Conservation (phyloP, 169 alveolate species). For the Plasmodium billcollinsi region DNA sequence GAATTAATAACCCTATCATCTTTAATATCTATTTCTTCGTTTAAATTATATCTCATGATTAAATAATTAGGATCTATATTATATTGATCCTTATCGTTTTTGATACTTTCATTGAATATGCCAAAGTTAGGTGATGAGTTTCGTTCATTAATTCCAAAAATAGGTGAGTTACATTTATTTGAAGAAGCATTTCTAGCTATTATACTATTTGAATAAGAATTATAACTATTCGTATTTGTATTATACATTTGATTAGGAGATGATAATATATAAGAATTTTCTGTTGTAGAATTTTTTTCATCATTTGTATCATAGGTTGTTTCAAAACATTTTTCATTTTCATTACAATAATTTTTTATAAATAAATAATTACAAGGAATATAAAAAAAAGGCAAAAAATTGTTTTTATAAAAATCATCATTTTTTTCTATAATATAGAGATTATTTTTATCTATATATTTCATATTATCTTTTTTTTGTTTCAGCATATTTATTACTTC, state of each 20-base stretch:
- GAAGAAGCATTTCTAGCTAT: slow-evolving; percentile 25
- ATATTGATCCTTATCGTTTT: slow-evolving; percentile 1
- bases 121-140: slow-evolving; percentile 74
- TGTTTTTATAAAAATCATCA: not conserved
- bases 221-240: slow-evolving; percentile 28
- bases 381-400: slow-evolving; percentile 30
- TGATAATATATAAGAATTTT: slow-evolving; percentile 28
- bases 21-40: slow-evolving; percentile 1
- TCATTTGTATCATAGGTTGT: slow-evolving; percentile 18
- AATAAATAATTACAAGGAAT: slow-evolving; percentile 63
- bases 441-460: not conserved
- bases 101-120: not conserved
- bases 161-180: slow-evolving; percentile 49
- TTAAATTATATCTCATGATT: slow-evolving; percentile 5
- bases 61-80: not conserved
- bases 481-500: slow-evolving; percentile 38
- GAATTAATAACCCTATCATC: slow-evolving; percentile 5
- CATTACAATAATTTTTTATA: slow-evolving; percentile 37
- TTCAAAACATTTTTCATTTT: not conserved
- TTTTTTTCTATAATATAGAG: slow-evolving; percentile 14
- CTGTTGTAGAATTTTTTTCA: slow-evolving; percentile 41
- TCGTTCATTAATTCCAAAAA: slow-evolving; percentile 35
- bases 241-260: slow-evolving; percentile 3
- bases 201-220: slow-evolving; percentile 18
- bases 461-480: slow-evolving; percentile 10